phyloP scores from a whole-genome alignment of 805 yeast species.

The Cephaloascus fragrans region DNA sequence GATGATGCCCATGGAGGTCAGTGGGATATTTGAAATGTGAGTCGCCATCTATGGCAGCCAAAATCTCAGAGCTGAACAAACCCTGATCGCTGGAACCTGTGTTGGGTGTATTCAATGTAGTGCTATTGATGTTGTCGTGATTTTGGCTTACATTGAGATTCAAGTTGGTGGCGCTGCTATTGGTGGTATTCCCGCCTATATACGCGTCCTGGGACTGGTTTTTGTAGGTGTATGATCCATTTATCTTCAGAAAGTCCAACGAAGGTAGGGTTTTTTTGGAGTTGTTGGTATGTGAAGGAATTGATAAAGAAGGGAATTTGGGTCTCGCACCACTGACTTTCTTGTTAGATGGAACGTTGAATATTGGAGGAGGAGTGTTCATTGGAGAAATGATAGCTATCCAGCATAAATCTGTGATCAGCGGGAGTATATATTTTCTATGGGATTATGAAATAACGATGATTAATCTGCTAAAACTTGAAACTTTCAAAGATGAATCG shows the following conservation, averaged over 20 bases:
- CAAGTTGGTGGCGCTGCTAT: neutral
- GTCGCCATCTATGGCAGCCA: neutral
- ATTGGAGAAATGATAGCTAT: too few species aligned
- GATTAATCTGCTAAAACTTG: too few species aligned
- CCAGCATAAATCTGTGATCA: too few species aligned
- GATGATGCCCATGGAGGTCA: neutral
- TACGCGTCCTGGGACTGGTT: too few species aligned
- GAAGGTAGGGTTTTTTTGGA: constrained; percentile 4
- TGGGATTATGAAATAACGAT: too few species aligned
- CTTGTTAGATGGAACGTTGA: constrained; percentile 1
- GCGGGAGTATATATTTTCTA: too few species aligned
- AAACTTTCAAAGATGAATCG: too few species aligned
- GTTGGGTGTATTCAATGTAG: neutral
- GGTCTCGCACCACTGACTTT: neutral
- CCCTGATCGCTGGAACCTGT: neutral
- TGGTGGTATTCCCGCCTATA: neutral
- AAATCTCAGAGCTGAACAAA: neutral
- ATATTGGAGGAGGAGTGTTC: constrained; percentile 1
- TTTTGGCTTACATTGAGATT: too few species aligned
- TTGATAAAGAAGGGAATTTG: constrained; percentile 1
- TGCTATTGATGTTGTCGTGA: too few species aligned
- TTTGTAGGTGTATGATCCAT: constrained; percentile 13
- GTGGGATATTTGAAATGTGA: neutral
- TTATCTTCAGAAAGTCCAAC: constrained; percentile 17
- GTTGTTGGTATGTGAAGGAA: constrained; percentile 1